Evolutionary conservation across 73 alveolate genomes (phyloP).

Genomic region (Durusdinium trenchii): DNA sequence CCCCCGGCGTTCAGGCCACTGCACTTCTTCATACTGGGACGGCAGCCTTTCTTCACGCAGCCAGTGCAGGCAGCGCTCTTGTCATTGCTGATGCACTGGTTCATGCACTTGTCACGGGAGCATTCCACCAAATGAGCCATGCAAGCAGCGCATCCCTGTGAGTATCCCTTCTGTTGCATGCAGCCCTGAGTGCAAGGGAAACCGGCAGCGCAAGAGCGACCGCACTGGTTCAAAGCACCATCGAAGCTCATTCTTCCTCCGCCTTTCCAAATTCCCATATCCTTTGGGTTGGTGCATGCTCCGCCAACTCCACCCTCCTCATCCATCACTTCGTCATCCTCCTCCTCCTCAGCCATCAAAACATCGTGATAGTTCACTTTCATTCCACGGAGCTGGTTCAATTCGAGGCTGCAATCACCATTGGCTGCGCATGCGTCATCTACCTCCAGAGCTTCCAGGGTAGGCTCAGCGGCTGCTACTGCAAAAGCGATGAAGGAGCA

Average conservation of each 20-base stretch:
- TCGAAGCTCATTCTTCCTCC: constrained; percentile 37
- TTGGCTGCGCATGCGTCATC: constrained; percentile 13
- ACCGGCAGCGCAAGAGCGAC: constrained; percentile 66
- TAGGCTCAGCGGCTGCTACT: not conserved
- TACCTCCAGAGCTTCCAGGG: constrained; percentile 15
- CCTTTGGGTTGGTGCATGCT: not conserved
- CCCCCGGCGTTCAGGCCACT: constrained; percentile 26
- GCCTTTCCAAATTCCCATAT: not conserved
- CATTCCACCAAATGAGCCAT: constrained; percentile 39
- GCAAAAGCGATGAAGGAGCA: not conserved
- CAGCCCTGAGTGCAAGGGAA: constrained; percentile 49
- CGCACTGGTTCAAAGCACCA: constrained; percentile 52
- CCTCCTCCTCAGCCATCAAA: not conserved
- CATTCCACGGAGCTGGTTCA: constrained; percentile 46
- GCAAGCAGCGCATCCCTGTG: constrained; percentile 19
- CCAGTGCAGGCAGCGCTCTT: constrained; percentile 59
- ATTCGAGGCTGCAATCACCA: constrained; percentile 46
- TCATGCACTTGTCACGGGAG: constrained; percentile 52
- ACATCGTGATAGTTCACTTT: constrained; percentile 14
- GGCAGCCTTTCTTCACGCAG: constrained; percentile 49
- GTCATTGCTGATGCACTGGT: constrained; percentile 63
- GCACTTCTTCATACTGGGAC: constrained; percentile 19
- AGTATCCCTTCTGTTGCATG: constrained; percentile 45
- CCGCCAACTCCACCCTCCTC: too few relatives aligned
- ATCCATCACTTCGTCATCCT: not conserved